phyloP scores from a whole-genome alignment of 108 stramenopile genomes.

The Cyclostephanos tholiformis region DNA sequence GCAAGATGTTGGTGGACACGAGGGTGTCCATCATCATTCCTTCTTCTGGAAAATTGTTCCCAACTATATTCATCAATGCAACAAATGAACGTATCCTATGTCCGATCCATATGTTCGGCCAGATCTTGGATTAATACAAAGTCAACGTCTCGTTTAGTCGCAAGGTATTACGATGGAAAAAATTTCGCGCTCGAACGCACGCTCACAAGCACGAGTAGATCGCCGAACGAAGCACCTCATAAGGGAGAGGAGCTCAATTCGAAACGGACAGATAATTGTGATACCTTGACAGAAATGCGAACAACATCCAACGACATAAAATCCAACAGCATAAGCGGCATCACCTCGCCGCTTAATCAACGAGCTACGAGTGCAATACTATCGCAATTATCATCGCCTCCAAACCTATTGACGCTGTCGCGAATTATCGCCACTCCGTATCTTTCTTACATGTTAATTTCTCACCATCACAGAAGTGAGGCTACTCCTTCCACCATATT shows the following conservation, averaged over 20 bases:
- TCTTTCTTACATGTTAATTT: conserved; percentile 70
- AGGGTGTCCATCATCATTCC: neutral
- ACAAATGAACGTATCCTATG: neutral
- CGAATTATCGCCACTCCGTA: conserved; percentile 77
- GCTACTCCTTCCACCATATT: conserved; percentile 43
- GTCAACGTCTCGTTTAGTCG: neutral
- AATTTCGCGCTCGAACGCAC: neutral
- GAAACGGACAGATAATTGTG: neutral
- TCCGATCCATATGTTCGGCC: neutral
- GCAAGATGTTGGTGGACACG: neutral
- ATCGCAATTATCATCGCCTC: conserved; percentile 63
- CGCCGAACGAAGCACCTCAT: neutral
- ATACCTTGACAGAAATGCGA: conserved; percentile 2
- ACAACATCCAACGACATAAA: neutral
- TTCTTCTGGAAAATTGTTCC: neutral
- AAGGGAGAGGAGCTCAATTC: neutral
- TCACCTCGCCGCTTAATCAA: conserved; percentile 26
- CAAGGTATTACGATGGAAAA: neutral
- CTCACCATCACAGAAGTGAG: conserved; percentile 49
- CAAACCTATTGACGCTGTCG: conserved; percentile 76
- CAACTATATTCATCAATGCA: neutral
- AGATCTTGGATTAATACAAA: neutral
- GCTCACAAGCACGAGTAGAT: neutral
- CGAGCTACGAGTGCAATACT: conserved; percentile 43
- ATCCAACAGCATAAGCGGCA: neutral